Evolutionary conservation across 2,329 filamentous ascomycete species (phyloP), one percentile per base, ranked within the genome.

Genomic region (Cadophora luteo-olivacea): DNA sequence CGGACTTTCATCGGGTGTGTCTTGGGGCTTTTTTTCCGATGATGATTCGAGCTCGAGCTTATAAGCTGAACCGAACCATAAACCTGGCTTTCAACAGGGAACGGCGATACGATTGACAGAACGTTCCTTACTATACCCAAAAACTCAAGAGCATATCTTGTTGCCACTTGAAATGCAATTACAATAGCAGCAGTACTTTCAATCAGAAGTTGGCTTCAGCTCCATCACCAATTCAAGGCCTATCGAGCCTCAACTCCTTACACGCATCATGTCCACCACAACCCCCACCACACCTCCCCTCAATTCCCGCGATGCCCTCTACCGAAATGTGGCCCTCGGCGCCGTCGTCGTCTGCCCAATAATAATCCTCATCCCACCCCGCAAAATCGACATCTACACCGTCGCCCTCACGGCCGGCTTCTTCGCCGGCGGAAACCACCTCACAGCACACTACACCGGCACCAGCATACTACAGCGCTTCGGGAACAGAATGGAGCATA

Each of bases 331-430:
- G 65, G 71, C 86, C 19, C 78, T 87, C 38, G 80, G 78, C 65
- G 80, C 83, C 60, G 77, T 86, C 33, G 75, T 90, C 24, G 75
- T 82, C 60, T 87, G 85, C 68, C 88, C 88, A 0, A 71, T 84
- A 9, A 81, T 90, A 62, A 83, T 84, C 60, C 75, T 83, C 19
- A 78, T 90, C 11, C 88, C 88, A 11, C 88, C 88, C 0, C 85
- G 88, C 57, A 89, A 89, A 78, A 78, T 90, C 61, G 87, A 90
- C 75, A 74, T 86, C 64, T 89, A 87, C 79, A 89, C 87, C 22
- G 81, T 87, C 72, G 81, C 81, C 0, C 82, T 90, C 8, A 78
- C 82, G 52, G 77, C 81, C 33, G 81, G 82, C 1, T 77, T 74
- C 8, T 72, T 73, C 24, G 51, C 75, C 1, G 73, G 72, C 36